phyloP scores from a whole-genome alignment of 2,329 filamentous ascomycete genomes.

The Xylaria sp. region DNA sequence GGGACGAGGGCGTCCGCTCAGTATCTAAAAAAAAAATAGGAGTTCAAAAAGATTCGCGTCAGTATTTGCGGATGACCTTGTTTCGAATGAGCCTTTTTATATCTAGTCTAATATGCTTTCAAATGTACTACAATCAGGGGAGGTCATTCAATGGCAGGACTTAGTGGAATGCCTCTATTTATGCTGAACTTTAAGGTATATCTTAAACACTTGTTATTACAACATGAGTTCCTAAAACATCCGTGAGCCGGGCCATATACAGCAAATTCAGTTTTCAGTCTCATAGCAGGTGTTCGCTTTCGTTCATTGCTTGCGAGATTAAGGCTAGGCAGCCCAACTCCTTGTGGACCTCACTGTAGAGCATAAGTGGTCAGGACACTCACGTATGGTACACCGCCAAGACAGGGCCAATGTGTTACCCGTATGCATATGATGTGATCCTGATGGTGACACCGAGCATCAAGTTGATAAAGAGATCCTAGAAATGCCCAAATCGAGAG shows the following conservation, averaged over 20 bases:
- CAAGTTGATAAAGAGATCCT: not conserved
- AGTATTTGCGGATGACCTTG: not conserved
- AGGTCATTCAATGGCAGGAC: not conserved
- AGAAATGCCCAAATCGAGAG: not conserved
- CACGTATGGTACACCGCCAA: not conserved
- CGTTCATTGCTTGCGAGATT: not conserved
- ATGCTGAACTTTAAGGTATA: not conserved
- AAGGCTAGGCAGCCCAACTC: not conserved
- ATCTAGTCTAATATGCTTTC: not conserved
- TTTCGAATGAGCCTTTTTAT: not conserved
- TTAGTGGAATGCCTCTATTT: not conserved
- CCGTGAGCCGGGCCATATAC: not conserved
- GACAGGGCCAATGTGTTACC: constrained; percentile 8
- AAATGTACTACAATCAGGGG: not conserved
- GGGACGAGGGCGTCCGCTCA: constrained; percentile 30
- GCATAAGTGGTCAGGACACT: not conserved
- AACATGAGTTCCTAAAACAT: not conserved
- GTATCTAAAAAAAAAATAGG: constrained; percentile 39
- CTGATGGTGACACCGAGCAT: not conserved
- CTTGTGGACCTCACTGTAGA: not conserved
- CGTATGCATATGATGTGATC: constrained; percentile 15
- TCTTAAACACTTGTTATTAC: not conserved
- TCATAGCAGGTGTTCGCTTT: not conserved
- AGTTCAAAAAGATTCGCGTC: constrained; percentile 37
- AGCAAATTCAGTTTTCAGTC: not conserved